Base-by-base conservation (phyloP, 2,329 filamentous ascomycete species). In the Sclerotinia glacialis region DNA sequence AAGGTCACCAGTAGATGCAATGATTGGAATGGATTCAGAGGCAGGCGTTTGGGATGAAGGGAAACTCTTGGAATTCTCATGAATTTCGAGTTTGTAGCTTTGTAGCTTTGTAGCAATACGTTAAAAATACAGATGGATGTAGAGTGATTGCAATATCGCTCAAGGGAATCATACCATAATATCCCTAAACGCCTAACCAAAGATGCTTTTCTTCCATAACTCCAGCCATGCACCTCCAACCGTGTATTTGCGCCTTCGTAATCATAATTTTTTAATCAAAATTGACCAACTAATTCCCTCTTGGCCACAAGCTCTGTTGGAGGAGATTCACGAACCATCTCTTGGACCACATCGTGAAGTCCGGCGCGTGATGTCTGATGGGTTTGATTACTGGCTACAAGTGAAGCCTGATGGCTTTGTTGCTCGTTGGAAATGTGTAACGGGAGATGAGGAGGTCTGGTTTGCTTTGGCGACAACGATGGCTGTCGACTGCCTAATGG, bases 401-500 rank as follows among this genome's bases (percentile, higher is more conserved):
- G 54, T 40, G 42, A 40, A 28, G 50, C 55, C 26, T 66, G 63
- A 37, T 58, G 31, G 6, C 69, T 71, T 56, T 72, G 69, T n/a
- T 72, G 54, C 55, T 65, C 64, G 37, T 52, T 65, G 1, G 64
- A 61, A n/a, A n/a, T 44, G 16, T 52, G 68, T 49, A 67, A 58
- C 61, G 69, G 18, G 59, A 68, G 14, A 46, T 55, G 64, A 40
- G 68, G 69, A 49, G 69, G 67, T 40, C 73, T 71, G 47, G 60
- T 71, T 61, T 73, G 72, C 60, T 75, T 72, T 31, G 74, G 75
- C 14, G 75, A 75, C 65, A 75, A 67, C 53, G 75, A 76, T 68
- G 74, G 62, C 65, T 75, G 75, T 18, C 75, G 70, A 50, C 74
- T 76, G 31, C 74, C 75, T 61, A 75, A 64, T 44, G 74, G 75